Percentiles rank a stretch among this genome's conserved stretches.
Evolutionary conservation across 306 rosid species (phyloP).

Genomic region (Pterocarpus santalinus): DNA sequence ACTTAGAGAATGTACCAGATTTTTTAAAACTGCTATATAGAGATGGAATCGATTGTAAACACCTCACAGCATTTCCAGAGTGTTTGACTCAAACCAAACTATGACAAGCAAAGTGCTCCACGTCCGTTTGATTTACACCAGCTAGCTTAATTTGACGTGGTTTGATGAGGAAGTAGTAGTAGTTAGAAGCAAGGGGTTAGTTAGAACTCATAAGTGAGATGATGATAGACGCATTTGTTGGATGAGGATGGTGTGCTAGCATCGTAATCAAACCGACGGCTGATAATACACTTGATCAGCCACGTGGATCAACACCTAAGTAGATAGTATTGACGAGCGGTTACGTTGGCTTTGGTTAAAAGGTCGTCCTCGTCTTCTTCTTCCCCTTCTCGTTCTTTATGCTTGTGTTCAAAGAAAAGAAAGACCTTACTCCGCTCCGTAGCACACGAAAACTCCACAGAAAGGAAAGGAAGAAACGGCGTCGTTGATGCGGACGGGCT

Average conservation of each 20-base stretch:
- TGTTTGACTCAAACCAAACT: conserved; percentile 24
- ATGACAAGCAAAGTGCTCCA: background rate
- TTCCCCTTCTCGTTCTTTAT: background rate
- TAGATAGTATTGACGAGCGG: conserved; percentile 36
- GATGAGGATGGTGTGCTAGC: conserved; percentile 9
- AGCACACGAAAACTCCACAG: conserved; percentile 9
- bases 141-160: background rate
- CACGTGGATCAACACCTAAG: conserved; percentile 37
- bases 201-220: background rate
- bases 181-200: background rate
- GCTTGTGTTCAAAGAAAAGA: conserved; percentile 10
- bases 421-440: background rate
- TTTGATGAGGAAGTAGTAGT: background rate
- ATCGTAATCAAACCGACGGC: background rate
- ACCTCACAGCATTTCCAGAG: background rate
- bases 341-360: conserved; percentile 17
- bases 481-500: conserved; percentile 5
- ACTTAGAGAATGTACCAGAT: background rate
- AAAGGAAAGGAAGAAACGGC: conserved; percentile 23
- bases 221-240: background rate
- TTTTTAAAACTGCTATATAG: background rate
- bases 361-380: conserved; percentile 17
- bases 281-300: background rate
- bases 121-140: background rate
- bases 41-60: conserved; percentile 29